Evolutionary conservation across 768 basidiomycete species (phyloP).

Genomic region (Cyclocybe aegerita): DNA sequence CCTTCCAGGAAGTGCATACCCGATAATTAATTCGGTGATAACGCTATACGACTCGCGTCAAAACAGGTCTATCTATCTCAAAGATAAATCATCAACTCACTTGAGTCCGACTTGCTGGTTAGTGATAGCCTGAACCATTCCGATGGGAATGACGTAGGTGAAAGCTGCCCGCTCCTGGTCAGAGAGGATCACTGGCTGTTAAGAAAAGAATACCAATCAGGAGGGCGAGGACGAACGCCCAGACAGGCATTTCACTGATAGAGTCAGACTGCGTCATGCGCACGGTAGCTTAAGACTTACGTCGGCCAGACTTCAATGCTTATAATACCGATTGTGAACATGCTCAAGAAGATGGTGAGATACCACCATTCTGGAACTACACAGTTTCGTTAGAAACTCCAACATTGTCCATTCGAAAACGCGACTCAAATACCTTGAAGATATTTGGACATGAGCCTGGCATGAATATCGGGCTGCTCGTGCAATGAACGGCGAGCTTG

Average conservation of each 20-base stretch:
- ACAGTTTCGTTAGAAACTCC: background rate
- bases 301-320: constrained; percentile 65
- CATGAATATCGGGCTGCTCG: constrained; percentile 83
- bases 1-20: constrained; percentile 71
- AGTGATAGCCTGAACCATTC: constrained; percentile 66
- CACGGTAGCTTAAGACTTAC: constrained; percentile 40
- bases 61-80: background rate
- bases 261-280: constrained; percentile 33
- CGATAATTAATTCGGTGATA: constrained; percentile 76
- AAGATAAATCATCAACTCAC: constrained; percentile 20
- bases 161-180: constrained; percentile 30
- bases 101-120: constrained; percentile 72
- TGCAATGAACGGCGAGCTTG: constrained; percentile 66
- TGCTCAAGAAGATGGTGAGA: constrained; percentile 54
- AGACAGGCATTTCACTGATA: constrained; percentile 35
- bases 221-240: constrained; percentile 61
- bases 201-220: constrained; percentile 53
- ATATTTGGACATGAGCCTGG: constrained; percentile 74
- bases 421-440: constrained; percentile 33
- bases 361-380: constrained; percentile 84
- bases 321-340: constrained; percentile 66
- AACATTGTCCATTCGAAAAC: background rate
- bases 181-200: no score
- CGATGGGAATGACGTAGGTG: constrained; percentile 67
- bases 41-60: constrained; percentile 39